Evolutionary conservation across 1,284 basidiomycete species (phyloP).

Genomic region (Irpex sp.): DNA sequence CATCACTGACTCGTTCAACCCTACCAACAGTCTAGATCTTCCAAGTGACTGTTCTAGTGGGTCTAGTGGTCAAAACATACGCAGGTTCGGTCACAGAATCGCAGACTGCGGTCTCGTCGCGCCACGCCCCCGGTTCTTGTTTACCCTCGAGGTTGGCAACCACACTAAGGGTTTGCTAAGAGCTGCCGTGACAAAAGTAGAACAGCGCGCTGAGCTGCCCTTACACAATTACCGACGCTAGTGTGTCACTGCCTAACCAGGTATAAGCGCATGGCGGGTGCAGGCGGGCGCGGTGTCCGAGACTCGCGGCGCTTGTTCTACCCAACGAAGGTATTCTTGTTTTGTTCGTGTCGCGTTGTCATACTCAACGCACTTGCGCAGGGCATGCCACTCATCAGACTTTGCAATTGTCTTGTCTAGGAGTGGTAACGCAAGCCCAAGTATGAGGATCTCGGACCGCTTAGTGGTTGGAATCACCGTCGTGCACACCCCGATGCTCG

Average conservation of each 20-base stretch:
- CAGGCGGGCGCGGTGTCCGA: not conserved
- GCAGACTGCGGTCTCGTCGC: not conserved
- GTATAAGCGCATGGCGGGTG: not conserved
- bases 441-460: not conserved
- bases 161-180: not conserved
- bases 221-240: not conserved
- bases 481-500: not conserved
- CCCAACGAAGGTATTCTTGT: not conserved
- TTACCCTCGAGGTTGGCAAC: not conserved
- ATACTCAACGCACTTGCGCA: not conserved
- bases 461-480: not conserved
- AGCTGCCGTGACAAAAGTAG: not conserved
- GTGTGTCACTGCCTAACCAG: not conserved
- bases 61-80: not conserved
- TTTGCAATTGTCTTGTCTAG: not conserved
- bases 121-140: not conserved
- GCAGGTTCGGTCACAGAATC: not conserved
- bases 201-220: too few species aligned
- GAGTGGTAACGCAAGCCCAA: not conserved
- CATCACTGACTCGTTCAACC: too few species aligned
- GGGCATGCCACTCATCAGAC: not conserved
- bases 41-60: not conserved
- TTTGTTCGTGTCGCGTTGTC: not conserved
- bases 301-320: not conserved
- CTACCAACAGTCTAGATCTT: too few species aligned